Base-by-base conservation (phyloP, 1,284 basidiomycete genomes). In the Leucocoprinus gongylophorus region DNA sequence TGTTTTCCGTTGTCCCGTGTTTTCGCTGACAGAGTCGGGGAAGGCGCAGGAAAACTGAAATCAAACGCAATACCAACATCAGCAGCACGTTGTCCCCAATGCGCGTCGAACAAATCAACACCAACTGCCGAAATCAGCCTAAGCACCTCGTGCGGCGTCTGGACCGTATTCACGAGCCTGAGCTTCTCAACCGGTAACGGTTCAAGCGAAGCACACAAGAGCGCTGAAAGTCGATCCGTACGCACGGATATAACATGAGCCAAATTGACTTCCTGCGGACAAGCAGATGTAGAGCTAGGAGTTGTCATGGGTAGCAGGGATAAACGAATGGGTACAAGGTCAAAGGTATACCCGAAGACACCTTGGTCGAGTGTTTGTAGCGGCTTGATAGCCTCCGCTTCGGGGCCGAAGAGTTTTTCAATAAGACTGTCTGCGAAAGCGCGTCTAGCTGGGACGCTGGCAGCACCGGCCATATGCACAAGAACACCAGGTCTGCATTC, bases 91-190 rank as follows among this genome's bases (percentile, higher is more conserved):
- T 83, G 78, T 0, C 80, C 86, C 81, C 85, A 91, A 10, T 72
- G 71, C 0, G 78, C 75, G 58, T 90, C 88, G 55, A 91, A 84
- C 0, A 91, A 57, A 61, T 92, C 90, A 12, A 88, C 63, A 0
- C 90, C 89, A 3, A 83, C 72, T 42, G 79, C 71, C 2, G 69
- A 67, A 26, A 91, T 73, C 21, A 90, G 74, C 6, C 65, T 66
- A 2, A 92, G 76, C 21, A 89, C 78, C 50, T 88, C 84, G 55
- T 91, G 89, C 1, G 90, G 90, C 0, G 83, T 83, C 0, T 60
- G 60, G 0, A 74, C 64, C 0, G 78, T 79, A 39, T 81, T 80
- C 32, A 77, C 73, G 10, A 89, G 60, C 15, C 88, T 82, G 0
- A 75, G 75, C 64, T 90, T 91, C 12, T 57, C 52, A 2, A 58